These are phyloP conservation scores for Petunia axillaris DNA, from an alignment of 257 asterid genomes.

Conservation along the genomic window DNA sequence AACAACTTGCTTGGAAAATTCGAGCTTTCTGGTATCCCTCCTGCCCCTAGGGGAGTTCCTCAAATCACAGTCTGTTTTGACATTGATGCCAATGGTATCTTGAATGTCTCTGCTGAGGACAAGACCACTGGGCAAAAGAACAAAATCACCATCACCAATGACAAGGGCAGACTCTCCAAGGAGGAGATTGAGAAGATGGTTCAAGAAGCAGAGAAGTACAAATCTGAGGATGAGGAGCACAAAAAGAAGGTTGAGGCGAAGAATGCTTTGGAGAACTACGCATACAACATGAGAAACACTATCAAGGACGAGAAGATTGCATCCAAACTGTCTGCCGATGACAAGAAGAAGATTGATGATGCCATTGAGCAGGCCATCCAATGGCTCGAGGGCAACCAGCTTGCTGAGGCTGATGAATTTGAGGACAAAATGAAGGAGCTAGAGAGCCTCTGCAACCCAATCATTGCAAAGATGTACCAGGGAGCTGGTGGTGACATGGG, in stretches of 20 bases:
- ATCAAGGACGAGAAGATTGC: slow-evolving; percentile 80
- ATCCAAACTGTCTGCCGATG: slow-evolving; percentile 57
- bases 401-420: slow-evolving; percentile 72
- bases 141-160: slow-evolving; percentile 85
- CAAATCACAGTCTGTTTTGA: slow-evolving; percentile 86
- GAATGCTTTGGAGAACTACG: slow-evolving; percentile 75
- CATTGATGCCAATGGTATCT: slow-evolving; percentile 78
- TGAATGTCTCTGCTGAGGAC: slow-evolving; percentile 86
- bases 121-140: slow-evolving; percentile 90
- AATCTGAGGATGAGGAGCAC: slow-evolving; percentile 86
- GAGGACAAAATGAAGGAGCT: slow-evolving; percentile 90
- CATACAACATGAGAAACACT: slow-evolving; percentile 92
- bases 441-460: slow-evolving; percentile 82
- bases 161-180: slow-evolving; percentile 82
- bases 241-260: slow-evolving; percentile 84
- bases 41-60: slow-evolving; percentile 85
- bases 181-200: slow-evolving; percentile 89
- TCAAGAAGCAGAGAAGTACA: slow-evolving; percentile 83
- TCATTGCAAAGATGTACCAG: slow-evolving; percentile 85
- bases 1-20: slow-evolving; percentile 77
- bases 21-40: slow-evolving; percentile 86
- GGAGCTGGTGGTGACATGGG: slow-evolving; percentile 64
- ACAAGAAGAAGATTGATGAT: slow-evolving; percentile 74
- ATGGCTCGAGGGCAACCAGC: slow-evolving; percentile 79
- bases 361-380: slow-evolving; percentile 64